Evolutionary conservation across 331 rosid species (phyloP), one percentile per base, ranked within the genome.

Genomic region (Acacia concinna): DNA sequence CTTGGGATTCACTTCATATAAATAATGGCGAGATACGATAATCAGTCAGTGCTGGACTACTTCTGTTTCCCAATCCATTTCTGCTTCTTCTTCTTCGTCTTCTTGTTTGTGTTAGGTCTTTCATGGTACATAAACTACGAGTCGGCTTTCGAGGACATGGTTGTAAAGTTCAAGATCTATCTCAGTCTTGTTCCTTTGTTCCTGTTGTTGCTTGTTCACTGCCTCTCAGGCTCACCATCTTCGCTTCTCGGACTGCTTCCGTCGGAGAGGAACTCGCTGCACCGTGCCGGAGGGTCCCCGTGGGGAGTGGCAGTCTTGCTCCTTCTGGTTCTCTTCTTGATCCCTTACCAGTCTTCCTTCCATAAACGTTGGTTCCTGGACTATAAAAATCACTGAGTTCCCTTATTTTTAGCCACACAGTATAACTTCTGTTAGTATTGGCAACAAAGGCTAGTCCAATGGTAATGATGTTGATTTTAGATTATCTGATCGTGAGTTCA

Each of bases 81-180:
- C 1, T 77, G 81, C 73, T 82, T 91, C 75, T 88, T 93, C 78
- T 68, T 82, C 27, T 18, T 79, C 31, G 63, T 90, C 64, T 83
- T 90, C n/a, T 15, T 91, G 79, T 87, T 86, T 31, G 73, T 93
- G 56, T 17, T 93, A 51, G 87, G 82, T 0, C 88, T 93, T 35
- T 70, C 93, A 37, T 88, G 97, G 95, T 93, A 90, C 89, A 83
- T 88, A 56, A 91, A 88, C 91, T 91, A 85, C 60, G 95, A 93
- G 79, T 80, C 86, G 2, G 30, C 51, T 78, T 68, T 77, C 0
- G 95, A 90, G 81, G 90, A 90, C 66, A 31, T 85, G 60, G 17
- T 87, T 3, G 17, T 38, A 20, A 88, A 90, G 31, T 15, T 87
- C 13, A 93, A 90, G 88, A 81, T 93, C 65, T 77, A 80, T 47